These are phyloP conservation scores for Hsuehochloa calcarea DNA, from an alignment of 176 grass and related monocot species.

Conservation along the genomic window DNA sequence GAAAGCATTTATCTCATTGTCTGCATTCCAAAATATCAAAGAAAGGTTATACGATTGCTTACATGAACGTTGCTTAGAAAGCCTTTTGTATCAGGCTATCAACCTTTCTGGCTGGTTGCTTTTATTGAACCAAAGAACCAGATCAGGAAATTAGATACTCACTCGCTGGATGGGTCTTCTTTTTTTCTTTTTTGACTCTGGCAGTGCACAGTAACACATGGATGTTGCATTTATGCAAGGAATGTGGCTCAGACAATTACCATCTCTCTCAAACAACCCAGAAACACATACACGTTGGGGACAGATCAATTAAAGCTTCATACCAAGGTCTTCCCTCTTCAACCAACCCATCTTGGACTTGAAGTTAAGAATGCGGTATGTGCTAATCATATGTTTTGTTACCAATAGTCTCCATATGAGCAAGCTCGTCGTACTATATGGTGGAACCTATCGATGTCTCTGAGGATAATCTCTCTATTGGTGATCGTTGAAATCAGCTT, in stretches of 20 bases:
- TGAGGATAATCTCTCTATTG: constrained; percentile 64
- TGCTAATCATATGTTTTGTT: constrained; percentile 29
- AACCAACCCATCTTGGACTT: not conserved
- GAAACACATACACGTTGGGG: not conserved
- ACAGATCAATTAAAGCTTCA: constrained; percentile 1
- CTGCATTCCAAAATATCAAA: not conserved
- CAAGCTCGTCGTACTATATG: constrained; percentile 64
- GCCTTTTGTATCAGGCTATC: not conserved
- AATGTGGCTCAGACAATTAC: constrained; percentile 7
- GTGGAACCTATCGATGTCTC: constrained; percentile 68
- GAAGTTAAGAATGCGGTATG: not conserved
- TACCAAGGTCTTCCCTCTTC: constrained; percentile 19
- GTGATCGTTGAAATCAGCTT: constrained; percentile 63
- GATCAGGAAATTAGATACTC: constrained; percentile 10
- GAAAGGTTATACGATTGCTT: not conserved
- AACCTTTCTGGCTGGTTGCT: constrained; percentile 5
- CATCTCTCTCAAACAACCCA: constrained; percentile 28
- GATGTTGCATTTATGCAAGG: not conserved
- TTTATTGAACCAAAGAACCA: constrained; percentile 11
- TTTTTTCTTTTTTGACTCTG: not conserved
- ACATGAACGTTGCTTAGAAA: not conserved
- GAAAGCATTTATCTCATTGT: not conserved
- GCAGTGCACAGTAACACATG: not conserved
- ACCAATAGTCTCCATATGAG: constrained; percentile 77
- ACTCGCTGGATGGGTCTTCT: not conserved